Percentiles rank a stretch among this genome's conserved stretches.
These are phyloP conservation scores for Microcos paniculata DNA, from an alignment of 345 rosid genomes.

Conservation along the genomic window DNA sequence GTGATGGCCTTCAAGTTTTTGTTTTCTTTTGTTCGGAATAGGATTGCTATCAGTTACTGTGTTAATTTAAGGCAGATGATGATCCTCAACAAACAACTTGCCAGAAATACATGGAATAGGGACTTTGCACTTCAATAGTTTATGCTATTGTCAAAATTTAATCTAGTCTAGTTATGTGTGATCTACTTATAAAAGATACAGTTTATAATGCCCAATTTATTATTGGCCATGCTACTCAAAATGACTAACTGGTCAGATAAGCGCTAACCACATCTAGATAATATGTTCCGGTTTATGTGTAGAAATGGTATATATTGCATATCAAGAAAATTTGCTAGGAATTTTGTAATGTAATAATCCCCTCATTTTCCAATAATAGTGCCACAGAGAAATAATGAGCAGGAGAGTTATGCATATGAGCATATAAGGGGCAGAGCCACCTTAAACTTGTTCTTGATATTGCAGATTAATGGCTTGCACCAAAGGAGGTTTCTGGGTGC, in stretches of 20 bases:
- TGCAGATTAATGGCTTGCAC: neutral
- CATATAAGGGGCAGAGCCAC: neutral
- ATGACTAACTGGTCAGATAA: no score
- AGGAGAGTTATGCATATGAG: neutral
- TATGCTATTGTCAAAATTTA: no score
- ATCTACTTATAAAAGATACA: no score
- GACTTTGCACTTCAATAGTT: no score
- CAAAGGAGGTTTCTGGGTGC: neutral
- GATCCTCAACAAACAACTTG: neutral
- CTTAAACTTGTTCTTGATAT: neutral
- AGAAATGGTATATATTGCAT: no score
- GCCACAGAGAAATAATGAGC: neutral
- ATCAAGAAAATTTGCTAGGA: neutral
- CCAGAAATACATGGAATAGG: no score
- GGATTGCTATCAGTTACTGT: constrained; percentile 5
- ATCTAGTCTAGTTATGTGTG: no score
- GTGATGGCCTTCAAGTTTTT: constrained; percentile 7
- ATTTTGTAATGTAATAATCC: neutral
- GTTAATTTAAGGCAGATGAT: constrained; percentile 21
- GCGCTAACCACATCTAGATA: no score
- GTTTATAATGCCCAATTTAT: no score
- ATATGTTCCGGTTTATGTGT: no score
- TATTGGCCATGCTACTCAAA: no score
- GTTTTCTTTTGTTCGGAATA: constrained; percentile 1
- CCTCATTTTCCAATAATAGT: no score